phyloP scores from a whole-genome alignment of 108 stramenopile genomes.

The Nitzschia inconspicua region DNA sequence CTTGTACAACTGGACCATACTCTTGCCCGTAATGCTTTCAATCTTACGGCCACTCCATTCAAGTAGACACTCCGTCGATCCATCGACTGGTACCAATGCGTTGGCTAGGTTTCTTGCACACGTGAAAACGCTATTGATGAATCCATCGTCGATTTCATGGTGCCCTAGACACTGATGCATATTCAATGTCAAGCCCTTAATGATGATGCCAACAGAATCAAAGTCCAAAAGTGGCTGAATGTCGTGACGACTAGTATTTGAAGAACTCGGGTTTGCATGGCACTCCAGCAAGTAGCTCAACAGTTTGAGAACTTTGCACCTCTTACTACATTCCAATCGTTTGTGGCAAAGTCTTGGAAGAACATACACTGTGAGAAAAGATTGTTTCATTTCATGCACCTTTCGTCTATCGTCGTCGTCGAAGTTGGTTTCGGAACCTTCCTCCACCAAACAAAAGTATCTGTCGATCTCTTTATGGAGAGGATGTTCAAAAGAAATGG shows the following conservation, averaged over 20 bases:
- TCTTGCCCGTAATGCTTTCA: background rate
- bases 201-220: background rate
- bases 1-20: constrained; percentile 6
- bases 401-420: background rate
- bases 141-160: constrained; percentile 2
- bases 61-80: background rate
- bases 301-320: constrained; percentile 1
- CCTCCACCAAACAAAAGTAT: constrained; percentile 16
- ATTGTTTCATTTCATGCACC: constrained; percentile 7
- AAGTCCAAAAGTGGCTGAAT: background rate
- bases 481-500: background rate
- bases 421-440: background rate
- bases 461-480: constrained; percentile 26
- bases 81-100: background rate
- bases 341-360: background rate
- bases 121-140: background rate
- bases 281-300: constrained; percentile 7
- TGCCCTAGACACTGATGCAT: constrained; percentile 10
- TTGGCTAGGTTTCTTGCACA: constrained; percentile 9
- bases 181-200: constrained; percentile 2
- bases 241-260: background rate
- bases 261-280: background rate
- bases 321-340: background rate
- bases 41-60: background rate
- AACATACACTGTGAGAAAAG: constrained; percentile 2